A percentile compares a stretch with the other conserved stretches of the same genome.
These are phyloP conservation scores for Blastobotrys aristatus DNA, from an alignment of 1,139 yeast genomes.

Conservation along the genomic window DNA sequence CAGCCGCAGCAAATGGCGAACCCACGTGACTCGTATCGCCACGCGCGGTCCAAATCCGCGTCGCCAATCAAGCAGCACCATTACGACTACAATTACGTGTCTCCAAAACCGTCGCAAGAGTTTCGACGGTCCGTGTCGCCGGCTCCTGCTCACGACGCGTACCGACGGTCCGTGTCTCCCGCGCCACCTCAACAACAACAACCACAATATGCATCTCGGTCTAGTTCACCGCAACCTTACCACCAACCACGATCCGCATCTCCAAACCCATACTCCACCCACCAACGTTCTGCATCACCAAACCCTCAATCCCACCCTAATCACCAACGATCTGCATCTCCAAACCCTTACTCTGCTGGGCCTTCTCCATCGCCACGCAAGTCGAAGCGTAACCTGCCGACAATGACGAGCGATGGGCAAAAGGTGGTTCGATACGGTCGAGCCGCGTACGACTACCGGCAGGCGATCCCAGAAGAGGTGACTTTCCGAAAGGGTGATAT, in stretches of 20 bases:
- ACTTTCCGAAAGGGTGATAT: conserved; percentile 69
- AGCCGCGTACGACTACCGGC: conserved; percentile 68
- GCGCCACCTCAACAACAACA: conserved; percentile 10
- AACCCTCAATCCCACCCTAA: conserved; percentile 7
- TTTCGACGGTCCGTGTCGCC: conserved; percentile 9
- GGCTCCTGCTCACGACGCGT: conserved; percentile 15
- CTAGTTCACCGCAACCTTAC: conserved; percentile 2
- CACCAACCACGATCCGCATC: conserved; percentile 14
- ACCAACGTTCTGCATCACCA: not conserved
- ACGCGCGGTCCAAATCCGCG: conserved; percentile 26
- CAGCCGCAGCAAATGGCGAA: too few relatives aligned
- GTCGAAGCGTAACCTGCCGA: conserved; percentile 14
- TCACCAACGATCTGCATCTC: conserved; percentile 15
- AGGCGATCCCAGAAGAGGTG: conserved; percentile 76
- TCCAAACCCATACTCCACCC: conserved; percentile 14
- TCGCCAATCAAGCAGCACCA: conserved; percentile 21
- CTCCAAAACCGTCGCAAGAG: conserved; percentile 20
- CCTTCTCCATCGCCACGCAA: conserved; percentile 16
- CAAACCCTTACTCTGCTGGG: conserved; percentile 18
- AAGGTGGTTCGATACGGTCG: conserved; percentile 55
- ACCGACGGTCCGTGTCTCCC: conserved; percentile 20
- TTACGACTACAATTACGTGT: conserved; percentile 15
- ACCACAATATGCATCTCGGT: not conserved
- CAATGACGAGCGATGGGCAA: conserved; percentile 42
- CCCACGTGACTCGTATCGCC: conserved; percentile 14